Evolutionary conservation across 257 asterid species (phyloP).

Genomic region (Handroanthus guayacan): DNA sequence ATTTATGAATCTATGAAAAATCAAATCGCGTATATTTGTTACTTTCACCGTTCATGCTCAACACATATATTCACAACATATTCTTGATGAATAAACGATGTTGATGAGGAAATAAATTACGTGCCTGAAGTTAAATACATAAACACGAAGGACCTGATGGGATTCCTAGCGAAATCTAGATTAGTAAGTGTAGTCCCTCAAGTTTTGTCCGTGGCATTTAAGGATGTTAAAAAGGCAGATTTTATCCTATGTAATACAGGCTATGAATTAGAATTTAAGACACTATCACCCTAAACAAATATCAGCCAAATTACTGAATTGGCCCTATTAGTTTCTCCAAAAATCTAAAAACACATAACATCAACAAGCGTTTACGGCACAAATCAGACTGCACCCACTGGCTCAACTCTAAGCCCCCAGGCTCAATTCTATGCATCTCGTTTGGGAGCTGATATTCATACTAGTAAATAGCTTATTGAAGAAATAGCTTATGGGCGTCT

Average conservation of each 20-base stretch:
- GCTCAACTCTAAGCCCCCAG: constrained; percentile 15
- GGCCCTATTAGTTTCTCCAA: background rate
- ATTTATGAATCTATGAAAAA: too few relatives aligned
- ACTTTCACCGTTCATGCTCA: too few relatives aligned
- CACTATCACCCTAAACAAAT: constrained; percentile 3
- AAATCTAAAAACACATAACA: background rate
- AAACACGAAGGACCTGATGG: background rate
- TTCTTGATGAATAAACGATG: background rate
- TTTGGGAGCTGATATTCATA: constrained; percentile 18
- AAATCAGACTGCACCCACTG: constrained; percentile 26
- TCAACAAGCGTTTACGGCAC: background rate
- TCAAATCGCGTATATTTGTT: too few relatives aligned
- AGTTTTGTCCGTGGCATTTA: background rate
- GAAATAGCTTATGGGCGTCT: too few relatives aligned
- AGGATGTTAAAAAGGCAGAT: constrained; percentile 2
- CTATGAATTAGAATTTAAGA: background rate
- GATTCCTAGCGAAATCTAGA: background rate
- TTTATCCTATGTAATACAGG: constrained; percentile 18
- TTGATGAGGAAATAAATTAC: constrained; percentile 7
- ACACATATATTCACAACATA: too few relatives aligned
- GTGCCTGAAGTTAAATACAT: constrained; percentile 19
- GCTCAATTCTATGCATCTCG: constrained; percentile 22
- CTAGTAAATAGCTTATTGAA: background rate
- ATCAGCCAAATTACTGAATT: background rate
- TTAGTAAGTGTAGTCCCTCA: too few relatives aligned